These are phyloP conservation scores for Globisporangium sylvaticum DNA, from an alignment of 352 stramenopile genomes.

Conservation along the genomic window DNA sequence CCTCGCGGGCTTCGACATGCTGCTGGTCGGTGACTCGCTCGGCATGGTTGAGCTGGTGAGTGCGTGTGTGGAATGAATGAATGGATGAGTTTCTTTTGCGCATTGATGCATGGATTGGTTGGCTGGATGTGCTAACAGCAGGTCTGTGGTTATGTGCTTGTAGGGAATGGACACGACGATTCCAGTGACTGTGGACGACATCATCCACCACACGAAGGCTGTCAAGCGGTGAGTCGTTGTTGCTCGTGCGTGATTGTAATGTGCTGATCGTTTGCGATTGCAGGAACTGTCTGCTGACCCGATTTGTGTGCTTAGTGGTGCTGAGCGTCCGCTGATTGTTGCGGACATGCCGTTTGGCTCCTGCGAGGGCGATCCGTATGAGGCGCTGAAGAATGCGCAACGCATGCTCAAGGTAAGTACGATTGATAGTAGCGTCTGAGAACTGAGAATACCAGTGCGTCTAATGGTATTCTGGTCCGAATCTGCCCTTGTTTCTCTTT, in stretches of 20 bases:
- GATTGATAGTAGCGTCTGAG: not conserved
- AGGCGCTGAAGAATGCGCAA: slow-evolving; percentile 95
- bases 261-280: not conserved
- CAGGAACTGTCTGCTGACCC: not conserved
- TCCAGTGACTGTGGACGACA: slow-evolving; percentile 96
- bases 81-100: slow-evolving; percentile 15
- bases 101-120: slow-evolving; percentile 2
- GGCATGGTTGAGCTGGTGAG: slow-evolving; percentile 98
- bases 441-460: not conserved
- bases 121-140: not conserved
- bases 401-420: slow-evolving; percentile 84
- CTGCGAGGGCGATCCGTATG: slow-evolving; percentile 90
- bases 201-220: slow-evolving; percentile 97
- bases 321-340: slow-evolving; percentile 89
- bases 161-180: slow-evolving; percentile 87
- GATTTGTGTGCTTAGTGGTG: slow-evolving; percentile 38
- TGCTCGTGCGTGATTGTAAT: not conserved
- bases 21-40: slow-evolving; percentile 97
- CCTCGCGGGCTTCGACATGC: slow-evolving; percentile 95
- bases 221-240: slow-evolving; percentile 86
- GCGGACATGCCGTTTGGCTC: slow-evolving; percentile 98
- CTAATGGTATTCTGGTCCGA: not conserved
- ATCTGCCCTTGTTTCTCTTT: not conserved
- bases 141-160: slow-evolving; percentile 10
- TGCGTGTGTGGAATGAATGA: slow-evolving; percentile 12